phyloP scores from a whole-genome alignment of 306 rosid genomes.

The Sechiopsis laciniata region DNA sequence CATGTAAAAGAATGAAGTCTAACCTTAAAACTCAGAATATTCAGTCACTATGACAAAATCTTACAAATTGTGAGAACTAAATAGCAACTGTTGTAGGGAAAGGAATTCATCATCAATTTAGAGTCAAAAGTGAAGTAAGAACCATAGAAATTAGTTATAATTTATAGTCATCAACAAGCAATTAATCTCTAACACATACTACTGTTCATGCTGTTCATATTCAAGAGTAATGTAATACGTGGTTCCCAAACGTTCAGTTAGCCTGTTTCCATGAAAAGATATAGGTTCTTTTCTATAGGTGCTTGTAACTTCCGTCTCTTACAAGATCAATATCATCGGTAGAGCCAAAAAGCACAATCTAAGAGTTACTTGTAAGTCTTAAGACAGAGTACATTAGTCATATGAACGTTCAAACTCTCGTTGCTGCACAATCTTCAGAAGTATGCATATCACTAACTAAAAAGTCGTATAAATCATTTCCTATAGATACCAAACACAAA shows the following conservation, averaged over 20 bases:
- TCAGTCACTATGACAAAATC: neutral
- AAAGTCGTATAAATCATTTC: neutral
- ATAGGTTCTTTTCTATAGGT: neutral
- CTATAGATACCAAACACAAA: neutral
- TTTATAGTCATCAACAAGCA: too few species aligned
- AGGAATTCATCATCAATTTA: neutral
- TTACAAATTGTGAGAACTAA: neutral
- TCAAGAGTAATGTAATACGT: too few species aligned
- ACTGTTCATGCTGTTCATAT: too few species aligned
- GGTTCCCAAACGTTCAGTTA: too few species aligned
- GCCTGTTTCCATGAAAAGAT: too few species aligned
- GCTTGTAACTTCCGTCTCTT: neutral
- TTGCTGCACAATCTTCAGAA: neutral
- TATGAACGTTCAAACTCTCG: neutral
- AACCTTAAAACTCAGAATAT: neutral
- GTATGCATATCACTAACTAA: slow-evolving; percentile 6
- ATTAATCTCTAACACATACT: neutral
- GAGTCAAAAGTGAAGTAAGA: neutral
- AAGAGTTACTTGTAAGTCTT: neutral
- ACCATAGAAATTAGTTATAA: too few species aligned
- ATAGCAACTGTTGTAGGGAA: neutral
- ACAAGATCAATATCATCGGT: neutral
- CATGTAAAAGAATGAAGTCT: neutral
- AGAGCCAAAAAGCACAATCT: neutral
- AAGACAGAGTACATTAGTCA: neutral